Evolutionary conservation across 768 basidiomycete genomes (phyloP).

Genomic region (Artomyces pyxidatus): DNA sequence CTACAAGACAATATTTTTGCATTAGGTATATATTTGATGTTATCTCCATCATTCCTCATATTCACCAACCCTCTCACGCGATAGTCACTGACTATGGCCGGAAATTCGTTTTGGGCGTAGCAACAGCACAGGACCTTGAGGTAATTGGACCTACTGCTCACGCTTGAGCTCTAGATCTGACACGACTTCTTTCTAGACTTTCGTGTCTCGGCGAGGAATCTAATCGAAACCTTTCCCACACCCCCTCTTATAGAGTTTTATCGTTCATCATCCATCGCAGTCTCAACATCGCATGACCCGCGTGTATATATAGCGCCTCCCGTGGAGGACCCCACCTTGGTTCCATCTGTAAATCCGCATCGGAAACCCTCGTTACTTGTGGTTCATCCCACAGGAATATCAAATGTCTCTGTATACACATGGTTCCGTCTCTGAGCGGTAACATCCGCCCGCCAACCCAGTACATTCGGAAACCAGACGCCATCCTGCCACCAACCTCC

Average conservation of each 20-base stretch:
- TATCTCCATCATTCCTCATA: not conserved
- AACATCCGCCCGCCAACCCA: too few relatives aligned
- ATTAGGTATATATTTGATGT: constrained; percentile 39
- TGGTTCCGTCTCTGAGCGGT: too few relatives aligned
- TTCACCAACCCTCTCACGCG: constrained; percentile 1
- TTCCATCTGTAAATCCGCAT: too few relatives aligned
- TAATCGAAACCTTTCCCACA: constrained; percentile 1
- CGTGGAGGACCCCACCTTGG: too few relatives aligned
- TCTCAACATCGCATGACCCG: not conserved
- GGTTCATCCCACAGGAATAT: too few relatives aligned
- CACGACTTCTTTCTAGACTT: constrained; percentile 21
- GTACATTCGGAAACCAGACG: too few relatives aligned
- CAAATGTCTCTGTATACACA: too few relatives aligned
- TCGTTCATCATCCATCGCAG: not conserved
- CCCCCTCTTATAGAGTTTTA: not conserved
- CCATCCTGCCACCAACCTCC: too few relatives aligned
- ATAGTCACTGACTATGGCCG: constrained; percentile 76
- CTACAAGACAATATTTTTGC: constrained; percentile 67
- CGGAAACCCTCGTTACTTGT: too few relatives aligned
- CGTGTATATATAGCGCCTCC: not conserved
- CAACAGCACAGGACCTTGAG: constrained; percentile 70
- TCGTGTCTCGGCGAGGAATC: constrained; percentile 28
- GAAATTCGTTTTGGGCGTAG: constrained; percentile 79
- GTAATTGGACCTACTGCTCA: constrained; percentile 12
- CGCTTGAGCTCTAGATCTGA: not conserved